Percentiles rank a stretch among this genome's conserved stretches.
Conservation (phyloP, 768 basidiomycete species). For the Crassisporium funariophilum region DNA sequence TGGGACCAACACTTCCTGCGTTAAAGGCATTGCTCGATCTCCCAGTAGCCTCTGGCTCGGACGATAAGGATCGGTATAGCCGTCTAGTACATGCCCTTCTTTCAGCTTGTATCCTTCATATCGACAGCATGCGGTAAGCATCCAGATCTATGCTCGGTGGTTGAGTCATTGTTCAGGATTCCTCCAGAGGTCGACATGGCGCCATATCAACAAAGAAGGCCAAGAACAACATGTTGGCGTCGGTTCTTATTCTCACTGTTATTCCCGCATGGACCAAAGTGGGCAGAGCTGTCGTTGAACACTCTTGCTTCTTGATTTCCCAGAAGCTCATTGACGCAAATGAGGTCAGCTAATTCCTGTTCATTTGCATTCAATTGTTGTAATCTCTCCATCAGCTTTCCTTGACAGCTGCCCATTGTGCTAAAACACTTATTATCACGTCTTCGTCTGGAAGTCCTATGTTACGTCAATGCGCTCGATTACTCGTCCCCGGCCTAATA, state of each 20-base stretch:
- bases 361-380: not conserved
- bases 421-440: constrained; percentile 78
- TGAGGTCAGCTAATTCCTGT: constrained; percentile 50
- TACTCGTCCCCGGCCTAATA: constrained; percentile 82
- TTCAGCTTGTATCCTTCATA: constrained; percentile 81
- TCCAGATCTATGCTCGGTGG: not conserved
- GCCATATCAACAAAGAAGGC: constrained; percentile 76
- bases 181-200: constrained; percentile 75
- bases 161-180: constrained; percentile 1
- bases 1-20: constrained; percentile 77
- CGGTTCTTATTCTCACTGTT: constrained; percentile 83
- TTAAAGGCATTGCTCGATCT: constrained; percentile 75
- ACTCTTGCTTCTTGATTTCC: constrained; percentile 80
- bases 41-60: constrained; percentile 39
- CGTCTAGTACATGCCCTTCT: constrained; percentile 76
- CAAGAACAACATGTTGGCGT: constrained; percentile 87
- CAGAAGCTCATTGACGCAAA: constrained; percentile 73
- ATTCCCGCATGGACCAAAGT: constrained; percentile 68
- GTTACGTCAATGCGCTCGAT: constrained; percentile 69
- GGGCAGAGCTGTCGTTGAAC: constrained; percentile 77
- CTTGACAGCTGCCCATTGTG: constrained; percentile 87
- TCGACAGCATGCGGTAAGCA: constrained; percentile 89
- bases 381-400: constrained; percentile 52
- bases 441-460: constrained; percentile 65
- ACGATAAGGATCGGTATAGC: constrained; percentile 54